Evolutionary conservation across 345 rosid genomes (phyloP), one percentile per base, ranked within the genome.

Genomic region (Trapa incisa): DNA sequence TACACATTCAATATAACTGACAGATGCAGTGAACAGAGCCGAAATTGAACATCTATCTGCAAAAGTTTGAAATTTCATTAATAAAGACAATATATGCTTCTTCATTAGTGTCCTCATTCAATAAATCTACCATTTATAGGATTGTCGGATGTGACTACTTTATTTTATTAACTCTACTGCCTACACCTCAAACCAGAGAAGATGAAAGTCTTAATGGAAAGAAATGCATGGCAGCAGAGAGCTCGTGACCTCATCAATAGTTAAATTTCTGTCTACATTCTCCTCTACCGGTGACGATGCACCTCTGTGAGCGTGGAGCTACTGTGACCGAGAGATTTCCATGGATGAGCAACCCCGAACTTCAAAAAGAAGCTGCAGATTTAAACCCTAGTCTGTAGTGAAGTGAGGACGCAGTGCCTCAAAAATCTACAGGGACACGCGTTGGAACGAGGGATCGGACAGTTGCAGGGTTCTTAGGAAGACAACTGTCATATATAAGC

Each of bases 381-480:
- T 2, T 33, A 50, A 61, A 69, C 66, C 72, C 72, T 69, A 52
- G 37, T 37, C 15, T 15, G 54, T 12, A 22, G 22, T 11, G 65
- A 29, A 15, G 43, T 3, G 48, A 45, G 11, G 11, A 45, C 8
- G 48, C 48, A 45, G 48, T 45, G 37, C 36, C n/a, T n/a, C 33
- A 52, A 39, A 39, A 32, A 10, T 43, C 14, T 38, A 47, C 43
- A 50, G 62, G 65, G 66, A 61, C 66, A 69, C 72, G 66, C 60
- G 72, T 48, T n/a, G 66, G 45, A 2, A 69, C 36, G 37, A 15
- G 42, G 42, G 47, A 33, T 33, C 35, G 17, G 72, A 61, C 47
- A 61, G 65, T 58, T 68, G 54, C 65, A 43, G 52, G 52, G 60
- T 16, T 2, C 32, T 37, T 15, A 13, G 5, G 37, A 35, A 16